Evolutionary conservation across 768 basidiomycete species (phyloP), one percentile per base, ranked within the genome.

Genomic region (Serendipita vermifera): DNA sequence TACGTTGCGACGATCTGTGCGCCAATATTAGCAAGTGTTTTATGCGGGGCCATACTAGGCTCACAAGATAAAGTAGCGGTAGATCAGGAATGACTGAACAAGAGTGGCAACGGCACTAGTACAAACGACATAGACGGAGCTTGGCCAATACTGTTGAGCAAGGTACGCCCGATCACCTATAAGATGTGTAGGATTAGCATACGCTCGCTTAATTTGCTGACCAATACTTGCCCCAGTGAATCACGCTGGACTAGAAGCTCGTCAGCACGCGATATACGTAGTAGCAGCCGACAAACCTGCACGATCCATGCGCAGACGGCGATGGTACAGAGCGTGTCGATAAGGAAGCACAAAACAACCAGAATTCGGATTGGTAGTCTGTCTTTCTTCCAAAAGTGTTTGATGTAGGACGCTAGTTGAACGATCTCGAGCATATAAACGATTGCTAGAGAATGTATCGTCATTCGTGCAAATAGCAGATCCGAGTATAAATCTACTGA

Each of bases 391-490:
- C 46, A 51, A 26, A 22, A 51, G 7, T 51, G 22, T 15, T 29
- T 20, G 22, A 51, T 26, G n/a, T 51, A 51, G 27, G 31, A 51
- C 22, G n/a, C 24, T 15, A 51, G 9, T n/a, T 26, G 22, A 5
- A 51, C 46, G n/a, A 51, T 51, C 46, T 51, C 46, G 5, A 51
- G 46, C 46, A 51, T 51, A 29, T 51, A 51, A 29, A 51, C 22
- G 22, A 51, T 51, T 9, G 22, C 46, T 51, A 51, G n/a, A 36
- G 9, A 36, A n/a, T n/a, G 22, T n/a, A n/a, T n/a, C n/a, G n/a
- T n/a, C n/a, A n/a, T n/a, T n/a, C n/a, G n/a, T n/a, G n/a, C n/a
- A n/a, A n/a, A n/a, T n/a, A n/a, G n/a, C n/a, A n/a, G n/a, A n/a
- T n/a, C n/a, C n/a, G n/a, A n/a, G n/a, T n/a, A n/a, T n/a, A n/a